Base-by-base conservation (phyloP, 768 basidiomycete species). In the Phaffia australis region DNA sequence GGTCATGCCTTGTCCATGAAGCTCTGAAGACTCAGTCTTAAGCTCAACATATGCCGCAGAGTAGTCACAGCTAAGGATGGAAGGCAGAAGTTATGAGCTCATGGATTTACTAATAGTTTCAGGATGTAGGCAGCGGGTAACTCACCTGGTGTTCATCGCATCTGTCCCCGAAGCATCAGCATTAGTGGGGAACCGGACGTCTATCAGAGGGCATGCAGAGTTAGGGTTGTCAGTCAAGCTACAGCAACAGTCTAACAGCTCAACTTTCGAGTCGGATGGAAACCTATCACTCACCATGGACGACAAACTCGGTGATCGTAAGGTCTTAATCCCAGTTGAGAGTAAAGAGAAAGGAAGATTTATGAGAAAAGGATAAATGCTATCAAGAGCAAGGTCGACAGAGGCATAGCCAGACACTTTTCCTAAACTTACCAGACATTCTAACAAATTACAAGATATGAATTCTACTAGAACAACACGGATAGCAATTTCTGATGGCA, bases 31-130 rank as follows among this genome's bases (percentile, higher is more conserved):
- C 42, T 84, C 80, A n/a, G 86, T 93, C 69, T 82, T 78, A 65
- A 97, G 80, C 27, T 84, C 82, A 55, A 95, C 81, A 75, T 95
- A 95, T 6, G 93, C 93, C 1, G 91, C 88, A 1, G 89, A 92
- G 77, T 95, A 95, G 78, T 95, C 93, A 29, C 59, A 56, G 16
- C 15, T 32, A 51, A 15, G 2, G 9, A 9, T 25, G n/a, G 25
- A 4, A 51, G 35, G 11, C 23, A 27, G 16, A 51, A 27, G 30
- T 27, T 11, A 19, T n/a, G 32, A 48, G 49, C 60, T 50, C 60
- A 51, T 64, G 57, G 52, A 56, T 47, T 18, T 54, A 64, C 18
- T 30, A 51, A 2, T 29, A 58, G n/a, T 56, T 65, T 58, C 64
- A 65, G 51, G 23, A 56, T 51, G 54, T 25, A 14, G 32, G 16